phyloP scores from a whole-genome alignment of 148 eudicot genomes.

The Vaccinium corymbosum region DNA sequence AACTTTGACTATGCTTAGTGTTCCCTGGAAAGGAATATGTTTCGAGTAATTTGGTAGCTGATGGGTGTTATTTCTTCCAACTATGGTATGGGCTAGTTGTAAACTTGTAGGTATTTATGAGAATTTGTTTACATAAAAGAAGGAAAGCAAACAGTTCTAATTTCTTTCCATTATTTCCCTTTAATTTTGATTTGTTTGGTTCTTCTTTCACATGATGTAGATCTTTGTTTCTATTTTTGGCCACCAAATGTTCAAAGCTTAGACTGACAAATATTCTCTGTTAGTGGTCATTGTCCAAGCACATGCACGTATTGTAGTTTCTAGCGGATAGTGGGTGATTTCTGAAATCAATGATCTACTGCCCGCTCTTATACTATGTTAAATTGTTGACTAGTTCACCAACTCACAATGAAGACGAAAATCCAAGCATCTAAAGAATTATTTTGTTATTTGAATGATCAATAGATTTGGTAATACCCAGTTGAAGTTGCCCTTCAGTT shows the following conservation, averaged over 20 bases:
- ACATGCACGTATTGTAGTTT: too few relatives aligned
- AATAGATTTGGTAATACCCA: neutral
- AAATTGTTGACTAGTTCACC: neutral
- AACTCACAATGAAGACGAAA: neutral
- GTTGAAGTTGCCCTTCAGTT: neutral
- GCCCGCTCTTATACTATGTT: neutral
- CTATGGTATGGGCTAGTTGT: neutral
- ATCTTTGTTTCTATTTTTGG: neutral
- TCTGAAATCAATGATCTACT: neutral
- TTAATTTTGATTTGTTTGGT: neutral
- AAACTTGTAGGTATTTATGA: neutral
- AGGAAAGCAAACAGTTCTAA: neutral
- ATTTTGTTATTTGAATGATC: neutral
- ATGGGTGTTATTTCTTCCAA: neutral
- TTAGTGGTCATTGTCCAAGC: neutral
- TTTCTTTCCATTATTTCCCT: neutral
- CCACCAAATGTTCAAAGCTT: constrained; percentile 1
- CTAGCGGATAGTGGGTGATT: neutral
- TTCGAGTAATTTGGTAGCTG: neutral
- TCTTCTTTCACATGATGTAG: neutral
- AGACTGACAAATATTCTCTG: neutral
- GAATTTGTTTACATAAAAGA: neutral
- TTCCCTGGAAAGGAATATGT: neutral
- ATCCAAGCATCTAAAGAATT: neutral
- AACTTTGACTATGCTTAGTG: neutral